Conservation (phyloP, 305 asterid species). For the Plantago rigida region DNA sequence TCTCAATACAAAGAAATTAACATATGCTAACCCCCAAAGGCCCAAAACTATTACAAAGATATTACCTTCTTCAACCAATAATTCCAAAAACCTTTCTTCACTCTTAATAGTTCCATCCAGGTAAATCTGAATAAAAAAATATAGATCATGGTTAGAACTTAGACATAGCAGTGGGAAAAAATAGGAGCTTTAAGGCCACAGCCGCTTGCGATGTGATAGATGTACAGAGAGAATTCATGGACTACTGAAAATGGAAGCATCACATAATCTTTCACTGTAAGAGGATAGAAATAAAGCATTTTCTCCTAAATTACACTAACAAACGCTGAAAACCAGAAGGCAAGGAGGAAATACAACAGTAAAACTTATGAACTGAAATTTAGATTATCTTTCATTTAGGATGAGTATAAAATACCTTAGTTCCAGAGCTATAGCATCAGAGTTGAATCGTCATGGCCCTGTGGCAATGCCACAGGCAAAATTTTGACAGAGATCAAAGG, state of each 20-base stretch:
- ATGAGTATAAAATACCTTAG: conserved; percentile 38
- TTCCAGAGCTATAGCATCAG: conserved; percentile 30
- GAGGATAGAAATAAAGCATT: too few relatives aligned
- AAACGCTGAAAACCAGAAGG: too few relatives aligned
- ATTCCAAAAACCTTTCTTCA: conserved; percentile 21
- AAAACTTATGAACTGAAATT: neutral
- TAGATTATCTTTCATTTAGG: neutral
- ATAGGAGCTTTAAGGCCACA: neutral
- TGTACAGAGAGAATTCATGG: neutral
- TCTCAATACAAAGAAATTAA: conserved; percentile 24
- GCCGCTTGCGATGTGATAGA: neutral
- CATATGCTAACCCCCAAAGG: conserved; percentile 2
- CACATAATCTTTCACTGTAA: too few relatives aligned
- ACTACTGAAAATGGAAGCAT: neutral
- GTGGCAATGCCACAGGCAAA: conserved; percentile 37
- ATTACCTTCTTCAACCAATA: conserved; percentile 30
- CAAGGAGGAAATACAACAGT: too few relatives aligned
- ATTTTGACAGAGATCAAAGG: conserved; percentile 54
- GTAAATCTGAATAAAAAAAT: conserved; percentile 15
- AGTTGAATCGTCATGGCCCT: conserved; percentile 33
- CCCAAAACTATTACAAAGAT: conserved; percentile 7
- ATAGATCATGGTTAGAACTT: neutral
- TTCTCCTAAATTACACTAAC: too few relatives aligned
- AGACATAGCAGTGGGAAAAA: conserved; percentile 11
- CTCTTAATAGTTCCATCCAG: conserved; percentile 14